phyloP scores from a whole-genome alignment of 2,329 filamentous ascomycete species.

The Apiospora sp. region DNA sequence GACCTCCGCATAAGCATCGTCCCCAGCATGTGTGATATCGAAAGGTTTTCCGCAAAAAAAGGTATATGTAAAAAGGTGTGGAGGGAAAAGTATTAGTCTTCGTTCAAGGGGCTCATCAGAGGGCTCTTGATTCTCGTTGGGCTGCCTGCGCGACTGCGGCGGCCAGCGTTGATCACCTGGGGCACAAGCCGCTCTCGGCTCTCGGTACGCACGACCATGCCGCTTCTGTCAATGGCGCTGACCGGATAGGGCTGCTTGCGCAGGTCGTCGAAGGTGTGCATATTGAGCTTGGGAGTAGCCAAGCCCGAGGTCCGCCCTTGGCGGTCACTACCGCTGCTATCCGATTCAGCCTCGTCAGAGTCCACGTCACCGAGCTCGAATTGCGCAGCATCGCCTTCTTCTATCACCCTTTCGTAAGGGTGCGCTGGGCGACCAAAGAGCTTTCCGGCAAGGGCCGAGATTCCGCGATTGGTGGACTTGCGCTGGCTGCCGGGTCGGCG shows the following conservation, averaged over 20 bases:
- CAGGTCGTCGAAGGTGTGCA: slow-evolving; percentile 59
- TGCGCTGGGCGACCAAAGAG: slow-evolving; percentile 67
- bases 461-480: slow-evolving; percentile 53
- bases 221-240: slow-evolving; percentile 69
- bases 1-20: slow-evolving; percentile 14
- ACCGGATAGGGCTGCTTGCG: slow-evolving; percentile 41
- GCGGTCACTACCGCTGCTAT: slow-evolving; percentile 61
- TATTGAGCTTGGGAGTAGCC: slow-evolving; percentile 69
- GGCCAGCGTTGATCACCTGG: slow-evolving; percentile 62
- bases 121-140: slow-evolving; percentile 68
- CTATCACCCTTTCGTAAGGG: slow-evolving; percentile 84
- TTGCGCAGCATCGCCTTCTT: slow-evolving; percentile 77
- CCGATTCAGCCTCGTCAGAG: slow-evolving; percentile 69
- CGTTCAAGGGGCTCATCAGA: slow-evolving; percentile 58
- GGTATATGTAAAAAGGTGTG: background rate
- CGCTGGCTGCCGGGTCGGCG: slow-evolving; percentile 55
- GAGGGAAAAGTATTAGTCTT: slow-evolving; percentile 41
- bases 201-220: slow-evolving; percentile 82
- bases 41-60: background rate
- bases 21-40: slow-evolving; percentile 17
- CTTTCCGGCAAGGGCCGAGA: slow-evolving; percentile 64
- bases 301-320: slow-evolving; percentile 71
- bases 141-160: slow-evolving; percentile 64
- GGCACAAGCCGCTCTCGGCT: slow-evolving; percentile 80
- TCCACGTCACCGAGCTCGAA: slow-evolving; percentile 80